Evolutionary conservation across 2,329 filamentous ascomycete species (phyloP).

Genomic region (Calonectria multiphialidica): DNA sequence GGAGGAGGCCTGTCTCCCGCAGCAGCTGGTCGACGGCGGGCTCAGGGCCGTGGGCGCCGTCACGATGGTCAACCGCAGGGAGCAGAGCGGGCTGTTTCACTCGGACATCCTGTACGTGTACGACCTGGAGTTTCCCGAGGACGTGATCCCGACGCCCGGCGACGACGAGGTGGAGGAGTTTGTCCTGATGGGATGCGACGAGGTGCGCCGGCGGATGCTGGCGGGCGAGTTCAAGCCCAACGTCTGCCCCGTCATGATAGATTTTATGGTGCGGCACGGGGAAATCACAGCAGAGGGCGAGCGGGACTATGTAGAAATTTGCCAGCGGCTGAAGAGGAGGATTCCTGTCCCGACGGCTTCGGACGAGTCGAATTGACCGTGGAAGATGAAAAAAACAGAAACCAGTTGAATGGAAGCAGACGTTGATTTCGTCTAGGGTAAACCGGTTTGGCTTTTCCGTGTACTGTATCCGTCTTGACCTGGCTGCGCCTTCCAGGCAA

Average conservation of each 20-base stretch:
- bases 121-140: slow-evolving; percentile 74
- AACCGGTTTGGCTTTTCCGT: background rate
- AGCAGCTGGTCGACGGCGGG: slow-evolving; percentile 39
- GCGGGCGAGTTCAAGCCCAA: slow-evolving; percentile 87
- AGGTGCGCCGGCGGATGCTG: slow-evolving; percentile 72
- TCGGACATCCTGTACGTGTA: slow-evolving; percentile 74
- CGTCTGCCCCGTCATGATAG: slow-evolving; percentile 80
- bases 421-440: background rate
- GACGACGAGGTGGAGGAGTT: slow-evolving; percentile 87
- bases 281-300: slow-evolving; percentile 80
- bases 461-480: slow-evolving; percentile 7
- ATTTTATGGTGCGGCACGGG: slow-evolving; percentile 85
- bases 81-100: slow-evolving; percentile 46
- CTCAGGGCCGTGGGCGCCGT: slow-evolving; percentile 48
- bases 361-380: slow-evolving; percentile 25
- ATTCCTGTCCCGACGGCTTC: slow-evolving; percentile 55
- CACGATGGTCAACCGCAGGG: slow-evolving; percentile 49
- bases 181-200: slow-evolving; percentile 70
- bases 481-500: slow-evolving; percentile 12
- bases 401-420: background rate
- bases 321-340: slow-evolving; percentile 56
- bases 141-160: slow-evolving; percentile 73
- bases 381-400: background rate
- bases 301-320: slow-evolving; percentile 78
- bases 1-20: slow-evolving; percentile 73